phyloP scores from a whole-genome alignment of 163 green algal genomes.

The Coccomyxa subellipsoidea region DNA sequence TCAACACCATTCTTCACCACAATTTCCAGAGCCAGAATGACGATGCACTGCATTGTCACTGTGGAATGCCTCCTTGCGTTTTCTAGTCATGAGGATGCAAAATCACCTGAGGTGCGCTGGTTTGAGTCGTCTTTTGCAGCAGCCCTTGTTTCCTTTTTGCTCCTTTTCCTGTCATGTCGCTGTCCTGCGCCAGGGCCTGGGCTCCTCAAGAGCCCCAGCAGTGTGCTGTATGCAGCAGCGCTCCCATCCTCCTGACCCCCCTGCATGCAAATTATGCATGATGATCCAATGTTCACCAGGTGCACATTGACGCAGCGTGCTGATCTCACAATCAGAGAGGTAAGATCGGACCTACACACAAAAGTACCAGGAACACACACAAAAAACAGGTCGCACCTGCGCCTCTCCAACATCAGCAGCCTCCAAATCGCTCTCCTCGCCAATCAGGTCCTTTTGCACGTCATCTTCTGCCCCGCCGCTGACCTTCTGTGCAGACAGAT shows the following conservation, averaged over 20 bases:
- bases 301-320: too few species aligned
- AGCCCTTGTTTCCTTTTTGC: not conserved
- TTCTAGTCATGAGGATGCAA: too few species aligned
- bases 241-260: not conserved
- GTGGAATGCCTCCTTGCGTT: too few species aligned
- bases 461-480: not conserved
- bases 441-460: not conserved
- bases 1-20: too few species aligned
- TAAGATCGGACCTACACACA: too few species aligned
- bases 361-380: too few species aligned
- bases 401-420: not conserved
- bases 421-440: not conserved
- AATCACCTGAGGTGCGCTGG: not conserved
- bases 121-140: not conserved
- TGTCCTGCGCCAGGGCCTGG: not conserved
- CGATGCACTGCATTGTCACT: too few species aligned
- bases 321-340: too few species aligned
- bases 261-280: not conserved
- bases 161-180: not conserved
- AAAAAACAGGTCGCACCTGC: not conserved
- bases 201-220: not conserved
- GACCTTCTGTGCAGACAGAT: not conserved
- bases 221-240: not conserved
- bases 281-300: too few species aligned
- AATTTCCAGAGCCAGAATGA: too few species aligned